Evolutionary conservation across 2,329 filamentous ascomycete species (phyloP).

Genomic region (Cytospora chrysosperma): DNA sequence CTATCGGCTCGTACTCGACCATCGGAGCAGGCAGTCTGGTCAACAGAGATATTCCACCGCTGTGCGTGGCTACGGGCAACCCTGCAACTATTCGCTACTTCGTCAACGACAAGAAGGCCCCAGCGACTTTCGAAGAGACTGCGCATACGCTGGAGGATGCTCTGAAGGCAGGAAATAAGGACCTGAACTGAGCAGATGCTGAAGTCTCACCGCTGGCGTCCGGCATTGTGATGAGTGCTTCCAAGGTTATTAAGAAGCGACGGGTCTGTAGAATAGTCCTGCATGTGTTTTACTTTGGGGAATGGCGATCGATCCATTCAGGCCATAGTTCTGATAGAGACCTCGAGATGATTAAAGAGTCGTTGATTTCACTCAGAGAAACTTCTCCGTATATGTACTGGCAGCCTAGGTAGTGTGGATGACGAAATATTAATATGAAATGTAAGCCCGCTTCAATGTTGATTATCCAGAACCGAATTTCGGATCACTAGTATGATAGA

Average conservation of each 20-base stretch:
- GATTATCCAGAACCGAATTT: too few relatives aligned
- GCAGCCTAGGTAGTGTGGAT: too few relatives aligned
- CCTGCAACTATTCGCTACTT: conserved; percentile 29
- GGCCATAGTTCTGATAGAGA: background rate
- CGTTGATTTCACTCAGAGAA: background rate
- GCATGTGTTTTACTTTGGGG: background rate
- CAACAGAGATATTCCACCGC: conserved; percentile 30
- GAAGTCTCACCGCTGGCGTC: background rate
- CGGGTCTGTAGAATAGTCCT: too few relatives aligned
- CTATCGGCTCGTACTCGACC: conserved; percentile 32
- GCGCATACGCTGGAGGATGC: conserved; percentile 23
- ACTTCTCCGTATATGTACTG: too few relatives aligned
- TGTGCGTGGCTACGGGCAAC: conserved; percentile 30
- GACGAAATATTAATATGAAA: too few relatives aligned
- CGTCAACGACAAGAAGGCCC: conserved; percentile 13
- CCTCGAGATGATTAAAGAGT: background rate
- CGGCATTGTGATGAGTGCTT: too few relatives aligned
- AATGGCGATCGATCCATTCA: background rate
- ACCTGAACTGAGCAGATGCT: background rate
- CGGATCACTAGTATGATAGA: too few relatives aligned
- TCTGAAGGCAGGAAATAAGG: conserved; percentile 23
- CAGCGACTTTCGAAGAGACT: conserved; percentile 1
- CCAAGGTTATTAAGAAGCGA: too few relatives aligned
- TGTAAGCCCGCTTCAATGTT: too few relatives aligned
- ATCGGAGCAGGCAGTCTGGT: conserved; percentile 34